Evolutionary conservation across 306 rosid genomes (phyloP).

Genomic region (Fagus crenata): DNA sequence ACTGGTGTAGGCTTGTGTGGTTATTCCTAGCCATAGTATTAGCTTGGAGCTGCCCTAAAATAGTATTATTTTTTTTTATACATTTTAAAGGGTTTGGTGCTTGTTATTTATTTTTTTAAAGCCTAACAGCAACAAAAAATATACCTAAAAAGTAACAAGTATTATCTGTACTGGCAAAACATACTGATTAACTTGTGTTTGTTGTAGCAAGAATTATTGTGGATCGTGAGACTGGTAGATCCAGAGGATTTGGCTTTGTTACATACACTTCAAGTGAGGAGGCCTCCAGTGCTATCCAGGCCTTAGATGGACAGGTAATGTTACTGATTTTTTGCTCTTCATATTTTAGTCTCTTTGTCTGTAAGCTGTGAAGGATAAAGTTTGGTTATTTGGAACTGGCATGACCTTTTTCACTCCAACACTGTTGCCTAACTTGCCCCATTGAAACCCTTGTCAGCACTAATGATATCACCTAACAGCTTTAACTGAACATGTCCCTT

Average conservation of each 20-base stretch:
- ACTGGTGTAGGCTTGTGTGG: too few species aligned
- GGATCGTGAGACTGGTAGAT: conserved; percentile 84
- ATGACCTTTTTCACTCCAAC: background rate
- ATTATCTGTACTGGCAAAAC: background rate
- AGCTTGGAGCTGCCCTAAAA: too few species aligned
- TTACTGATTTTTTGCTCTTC: background rate
- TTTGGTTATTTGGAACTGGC: background rate
- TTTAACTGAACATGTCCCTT: background rate
- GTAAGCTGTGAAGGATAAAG: background rate
- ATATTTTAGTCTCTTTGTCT: background rate
- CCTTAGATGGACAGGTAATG: conserved; percentile 82
- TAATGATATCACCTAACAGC: background rate
- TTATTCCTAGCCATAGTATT: too few species aligned
- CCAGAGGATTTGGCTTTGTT: conserved; percentile 88
- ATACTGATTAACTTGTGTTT: conserved; percentile 8
- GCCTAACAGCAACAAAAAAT: too few species aligned
- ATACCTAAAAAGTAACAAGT: too few species aligned
- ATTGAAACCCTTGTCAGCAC: background rate
- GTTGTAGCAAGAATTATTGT: conserved; percentile 64
- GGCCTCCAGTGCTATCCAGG: conserved; percentile 87
- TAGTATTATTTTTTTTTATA: too few species aligned
- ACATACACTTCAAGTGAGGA: conserved; percentile 66
- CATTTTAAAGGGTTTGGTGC: too few species aligned
- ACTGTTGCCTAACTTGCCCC: background rate
- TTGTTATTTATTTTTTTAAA: too few species aligned